Evolutionary conservation across 331 rosid species (phyloP), one percentile per base, ranked within the genome.

Genomic region (Rhamnella rubrinervis): DNA sequence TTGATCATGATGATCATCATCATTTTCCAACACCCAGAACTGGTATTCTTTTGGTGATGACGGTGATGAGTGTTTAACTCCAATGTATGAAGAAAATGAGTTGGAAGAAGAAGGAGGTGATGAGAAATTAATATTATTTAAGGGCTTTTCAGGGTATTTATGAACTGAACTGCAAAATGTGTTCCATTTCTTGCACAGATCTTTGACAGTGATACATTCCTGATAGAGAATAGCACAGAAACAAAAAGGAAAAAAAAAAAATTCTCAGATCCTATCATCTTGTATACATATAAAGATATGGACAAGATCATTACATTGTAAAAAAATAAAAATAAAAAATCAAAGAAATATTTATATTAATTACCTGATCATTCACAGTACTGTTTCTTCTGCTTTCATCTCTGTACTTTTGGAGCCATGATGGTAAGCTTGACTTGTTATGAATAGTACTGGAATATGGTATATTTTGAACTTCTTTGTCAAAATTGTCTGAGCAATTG

Each of bases 381-480:
- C 61, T 56, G 60, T 74, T 67, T 65, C 60, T 79, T 71, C n/a
- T 74, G 66, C 26, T 81, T 63, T 85, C 90, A 68, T 89, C 80
- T 73, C 80, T 87, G 44, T 74, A 81, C 72, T 73, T 83, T 84
- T 80, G 86, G 69, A 89, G 96, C 96, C 97, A 92, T 25, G 79
- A 41, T 63, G 93, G 96, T 59, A 89, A 85, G 72, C 49, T 75
- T 50, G 83, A 65, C 71, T 79, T 82, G 63, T 61, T 75, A 71
- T 71, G 71, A n/a, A 18, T 53, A 21, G 12, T 66, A 39, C 44
- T 59, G 59, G 49, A 44, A 44, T 46, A 73, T 61, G 59, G 47
- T 15, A 83, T 60, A 68, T 70, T 78, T 41, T 71, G 83, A 74
- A 77, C 88, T 78, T 53, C 58, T 46, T 69, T 84, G 40, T 84